A percentile compares a stretch with the other conserved stretches of the same genome.
These are phyloP conservation scores for Salicornia ramosissima DNA, from an alignment of 148 eudicot species.

Conservation along the genomic window DNA sequence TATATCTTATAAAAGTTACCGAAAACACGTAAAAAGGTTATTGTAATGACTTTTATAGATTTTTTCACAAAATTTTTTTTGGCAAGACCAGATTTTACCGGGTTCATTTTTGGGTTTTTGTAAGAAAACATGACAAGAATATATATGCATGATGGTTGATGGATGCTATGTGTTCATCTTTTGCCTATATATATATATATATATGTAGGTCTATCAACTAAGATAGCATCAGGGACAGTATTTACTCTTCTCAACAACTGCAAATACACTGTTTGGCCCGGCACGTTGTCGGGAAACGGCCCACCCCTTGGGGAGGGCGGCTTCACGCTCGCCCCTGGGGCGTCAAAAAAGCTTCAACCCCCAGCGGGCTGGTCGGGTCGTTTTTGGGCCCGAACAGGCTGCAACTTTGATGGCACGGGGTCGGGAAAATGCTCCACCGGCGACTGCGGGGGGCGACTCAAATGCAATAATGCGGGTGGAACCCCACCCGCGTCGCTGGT, in stretches of 20 bases:
- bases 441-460: slow-evolving; percentile 36
- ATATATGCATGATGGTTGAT: too few species aligned
- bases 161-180: too few species aligned
- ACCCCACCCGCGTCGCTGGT: slow-evolving; percentile 58
- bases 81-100: too few species aligned
- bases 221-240: slow-evolving; percentile 31
- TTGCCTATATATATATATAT: too few species aligned
- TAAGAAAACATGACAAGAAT: too few species aligned
- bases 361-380: slow-evolving; percentile 87
- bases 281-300: slow-evolving; percentile 50
- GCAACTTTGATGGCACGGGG: slow-evolving; percentile 53
- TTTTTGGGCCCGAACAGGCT: slow-evolving; percentile 92
- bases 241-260: slow-evolving; percentile 67
- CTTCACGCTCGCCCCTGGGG: slow-evolving; percentile 43
- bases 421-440: slow-evolving; percentile 50
- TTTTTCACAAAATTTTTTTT: too few species aligned
- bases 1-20: too few species aligned
- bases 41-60: too few species aligned
- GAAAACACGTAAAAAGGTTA: too few species aligned
- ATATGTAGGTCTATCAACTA: slow-evolving; percentile 19
- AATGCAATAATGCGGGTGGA: slow-evolving; percentile 40
- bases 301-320: slow-evolving; percentile 48
- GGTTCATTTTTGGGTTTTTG: too few species aligned
- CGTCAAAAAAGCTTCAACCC: slow-evolving; percentile 38
- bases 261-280: slow-evolving; percentile 73